phyloP scores from a whole-genome alignment of 352 stramenopile genomes.

The Globisporangium mamillatum region DNA sequence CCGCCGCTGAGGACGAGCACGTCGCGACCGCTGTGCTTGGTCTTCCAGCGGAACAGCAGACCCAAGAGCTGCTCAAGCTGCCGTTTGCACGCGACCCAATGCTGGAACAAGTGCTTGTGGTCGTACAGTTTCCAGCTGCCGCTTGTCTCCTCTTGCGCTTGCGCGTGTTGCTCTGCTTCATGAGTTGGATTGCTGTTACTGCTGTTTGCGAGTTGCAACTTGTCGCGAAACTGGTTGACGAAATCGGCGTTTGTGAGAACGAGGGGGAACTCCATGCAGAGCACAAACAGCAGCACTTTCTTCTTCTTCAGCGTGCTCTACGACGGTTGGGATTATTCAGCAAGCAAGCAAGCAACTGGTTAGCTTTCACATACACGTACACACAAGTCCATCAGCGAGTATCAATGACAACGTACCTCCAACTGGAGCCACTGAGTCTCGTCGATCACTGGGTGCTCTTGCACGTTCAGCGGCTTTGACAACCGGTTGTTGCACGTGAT shows the following conservation, averaged over 20 bases:
- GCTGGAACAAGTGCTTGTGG: conserved; percentile 41
- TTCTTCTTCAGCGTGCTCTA: conserved; percentile 68
- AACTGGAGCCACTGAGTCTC: conserved; percentile 69
- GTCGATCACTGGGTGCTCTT: conserved; percentile 59
- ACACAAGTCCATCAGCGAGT: background rate
- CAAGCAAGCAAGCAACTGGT: background rate
- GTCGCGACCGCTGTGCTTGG: conserved; percentile 63
- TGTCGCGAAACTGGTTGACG: conserved; percentile 46
- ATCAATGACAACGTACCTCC: conserved; percentile 30
- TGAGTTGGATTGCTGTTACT: background rate
- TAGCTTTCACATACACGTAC: background rate
- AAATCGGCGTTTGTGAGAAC: conserved; percentile 51
- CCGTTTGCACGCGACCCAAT: conserved; percentile 65
- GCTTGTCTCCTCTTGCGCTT: conserved; percentile 2
- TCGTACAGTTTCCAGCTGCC: conserved; percentile 54
- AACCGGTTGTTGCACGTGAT: conserved; percentile 74
- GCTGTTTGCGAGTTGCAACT: conserved; percentile 1
- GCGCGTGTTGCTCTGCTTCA: background rate
- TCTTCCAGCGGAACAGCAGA: conserved; percentile 76
- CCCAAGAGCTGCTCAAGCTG: conserved; percentile 70
- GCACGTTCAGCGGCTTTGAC: conserved; percentile 33
- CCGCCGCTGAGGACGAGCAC: conserved; percentile 68
- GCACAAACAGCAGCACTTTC: conserved; percentile 46
- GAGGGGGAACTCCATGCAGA: conserved; percentile 67
- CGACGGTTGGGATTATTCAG: background rate